phyloP scores from a whole-genome alignment of 352 stramenopile genomes.

The Phytophthora pisi region DNA sequence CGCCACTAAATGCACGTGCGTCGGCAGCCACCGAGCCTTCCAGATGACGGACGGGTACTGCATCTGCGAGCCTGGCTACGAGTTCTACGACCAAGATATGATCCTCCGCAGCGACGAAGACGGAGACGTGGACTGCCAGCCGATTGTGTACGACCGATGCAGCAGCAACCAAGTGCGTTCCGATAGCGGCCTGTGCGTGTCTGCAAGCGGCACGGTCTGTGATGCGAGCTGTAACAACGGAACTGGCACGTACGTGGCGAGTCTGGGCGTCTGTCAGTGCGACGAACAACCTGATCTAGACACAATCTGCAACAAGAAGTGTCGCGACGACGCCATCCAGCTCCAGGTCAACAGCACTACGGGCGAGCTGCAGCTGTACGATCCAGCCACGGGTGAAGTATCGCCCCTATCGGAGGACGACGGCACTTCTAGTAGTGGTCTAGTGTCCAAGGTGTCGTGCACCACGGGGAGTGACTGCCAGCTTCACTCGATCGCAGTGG shows the following conservation, averaged over 20 bases:
- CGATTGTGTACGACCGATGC: conserved; percentile 91
- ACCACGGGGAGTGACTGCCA: conserved; percentile 43
- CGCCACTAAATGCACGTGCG: conserved; percentile 78
- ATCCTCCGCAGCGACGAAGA: conserved; percentile 85
- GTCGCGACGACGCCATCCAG: conserved; percentile 54
- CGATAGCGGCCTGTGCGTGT: conserved; percentile 71
- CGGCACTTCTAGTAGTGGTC: conserved; percentile 12
- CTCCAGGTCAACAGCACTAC: conserved; percentile 68
- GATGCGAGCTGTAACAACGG: conserved; percentile 69
- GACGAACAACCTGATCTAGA: conserved; percentile 76
- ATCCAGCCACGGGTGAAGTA: conserved; percentile 46
- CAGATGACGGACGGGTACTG: conserved; percentile 92
- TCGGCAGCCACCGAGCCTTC: conserved; percentile 89
- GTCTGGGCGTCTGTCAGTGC: conserved; percentile 89
- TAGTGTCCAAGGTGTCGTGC: conserved; percentile 67
- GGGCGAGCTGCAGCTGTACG: conserved; percentile 62
- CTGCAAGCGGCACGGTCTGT: conserved; percentile 46
- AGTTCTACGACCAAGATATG: conserved; percentile 91
- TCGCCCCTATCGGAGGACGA: conserved; percentile 21
- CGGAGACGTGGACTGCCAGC: conserved; percentile 90
- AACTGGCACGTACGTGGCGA: conserved; percentile 75
- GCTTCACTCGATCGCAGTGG: conserved; percentile 59
- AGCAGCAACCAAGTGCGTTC: conserved; percentile 72
- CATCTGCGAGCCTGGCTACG: conserved; percentile 91
- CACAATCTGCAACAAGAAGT: conserved; percentile 80